phyloP scores from a whole-genome alignment of 768 basidiomycete species.

The Clavaria fumosa region DNA sequence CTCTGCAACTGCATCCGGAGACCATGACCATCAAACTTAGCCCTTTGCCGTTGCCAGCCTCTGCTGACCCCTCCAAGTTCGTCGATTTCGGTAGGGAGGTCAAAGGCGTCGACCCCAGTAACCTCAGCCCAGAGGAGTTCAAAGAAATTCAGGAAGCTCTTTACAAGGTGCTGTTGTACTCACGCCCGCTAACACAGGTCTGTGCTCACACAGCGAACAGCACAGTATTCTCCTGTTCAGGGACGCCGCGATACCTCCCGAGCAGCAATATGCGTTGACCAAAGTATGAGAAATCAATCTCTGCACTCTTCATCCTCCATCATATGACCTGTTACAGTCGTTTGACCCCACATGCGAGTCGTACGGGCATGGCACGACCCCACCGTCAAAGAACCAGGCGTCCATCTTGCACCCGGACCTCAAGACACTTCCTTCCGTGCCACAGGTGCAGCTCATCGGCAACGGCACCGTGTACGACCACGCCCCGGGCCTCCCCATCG shows the following conservation, averaged over 20 bases:
- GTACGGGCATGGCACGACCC: slow-evolving; percentile 85
- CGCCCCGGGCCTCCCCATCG: slow-evolving; percentile 65
- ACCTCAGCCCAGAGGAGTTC: slow-evolving; percentile 44
- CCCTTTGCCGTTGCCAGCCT: slow-evolving; percentile 57
- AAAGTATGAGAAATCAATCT: slow-evolving; percentile 36
- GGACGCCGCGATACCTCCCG: slow-evolving; percentile 49
- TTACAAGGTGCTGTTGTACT: slow-evolving; percentile 39
- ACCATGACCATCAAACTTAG: slow-evolving; percentile 60
- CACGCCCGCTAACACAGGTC: slow-evolving; percentile 2
- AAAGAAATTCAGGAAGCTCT: slow-evolving; percentile 52
- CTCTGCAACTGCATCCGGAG: too few species aligned
- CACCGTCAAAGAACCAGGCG: slow-evolving; percentile 54
- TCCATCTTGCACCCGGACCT: slow-evolving; percentile 82
- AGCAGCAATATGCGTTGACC: slow-evolving; percentile 73
- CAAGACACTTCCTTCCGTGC: slow-evolving; percentile 78
- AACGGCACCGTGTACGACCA: slow-evolving; percentile 71
- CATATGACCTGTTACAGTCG: slow-evolving; percentile 30
- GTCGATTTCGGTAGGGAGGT: slow-evolving; percentile 64
- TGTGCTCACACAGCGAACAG: slow-evolving; percentile 20
- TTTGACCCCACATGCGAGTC: slow-evolving; percentile 49
- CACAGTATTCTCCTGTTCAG: slow-evolving; percentile 65
- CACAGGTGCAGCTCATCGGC: slow-evolving; percentile 86
- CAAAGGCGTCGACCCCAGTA: slow-evolving; percentile 52
- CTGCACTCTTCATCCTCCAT: background rate
- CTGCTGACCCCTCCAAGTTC: slow-evolving; percentile 54